Evolutionary conservation across 106 monocot species (phyloP), one percentile per base, ranked within the genome.

Genomic region (Dendrobium catenatum): DNA sequence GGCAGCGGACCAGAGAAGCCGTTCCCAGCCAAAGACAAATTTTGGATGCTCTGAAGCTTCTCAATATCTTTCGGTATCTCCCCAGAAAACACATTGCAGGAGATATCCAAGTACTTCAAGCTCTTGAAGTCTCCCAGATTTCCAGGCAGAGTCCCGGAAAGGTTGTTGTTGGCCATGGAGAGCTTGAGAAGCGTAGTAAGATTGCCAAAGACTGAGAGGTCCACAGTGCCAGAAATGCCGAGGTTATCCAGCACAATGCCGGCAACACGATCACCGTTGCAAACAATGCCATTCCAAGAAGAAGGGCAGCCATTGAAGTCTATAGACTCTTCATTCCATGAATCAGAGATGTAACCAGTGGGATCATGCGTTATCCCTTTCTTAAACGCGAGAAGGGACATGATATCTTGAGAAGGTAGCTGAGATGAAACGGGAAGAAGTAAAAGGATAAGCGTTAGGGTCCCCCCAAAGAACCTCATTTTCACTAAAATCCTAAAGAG

Each of bases 221-320:
- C 86, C 18, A 51, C 88, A 16, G 33, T 41, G 17, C 91, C 98
- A 15, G 86, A 72, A 64, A 98, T 74, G 27, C 84, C 89, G 9
- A 83, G 88, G 70, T 80, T 83, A 37, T 98, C 93, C 9, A 98
- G 88, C 3, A 95, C 88, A 0, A 98, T 82, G 26, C 89, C 93
- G 9, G 93, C 94, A 20, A 98, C 91, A 27, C 85, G 82, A 9
- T 77, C 93, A 9, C 88, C 93, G 41, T 80, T 88, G 78, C 98
- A 98, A 26, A 98, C 88, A 51, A 98, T 86, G 59, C 98, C 98
- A 40, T 95, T 98, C 98, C 98, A 98, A 2, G 95, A 95, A 1
- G 95, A 86, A 4, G 98, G 98, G 86, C 98, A 98, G 77, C 98
- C 98, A 59, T 95, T 88, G 86, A 90, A 95, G 64, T 98, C 95